These are phyloP conservation scores for Termitomyces eurrhizus DNA, from an alignment of 768 basidiomycete genomes.

Conservation along the genomic window DNA sequence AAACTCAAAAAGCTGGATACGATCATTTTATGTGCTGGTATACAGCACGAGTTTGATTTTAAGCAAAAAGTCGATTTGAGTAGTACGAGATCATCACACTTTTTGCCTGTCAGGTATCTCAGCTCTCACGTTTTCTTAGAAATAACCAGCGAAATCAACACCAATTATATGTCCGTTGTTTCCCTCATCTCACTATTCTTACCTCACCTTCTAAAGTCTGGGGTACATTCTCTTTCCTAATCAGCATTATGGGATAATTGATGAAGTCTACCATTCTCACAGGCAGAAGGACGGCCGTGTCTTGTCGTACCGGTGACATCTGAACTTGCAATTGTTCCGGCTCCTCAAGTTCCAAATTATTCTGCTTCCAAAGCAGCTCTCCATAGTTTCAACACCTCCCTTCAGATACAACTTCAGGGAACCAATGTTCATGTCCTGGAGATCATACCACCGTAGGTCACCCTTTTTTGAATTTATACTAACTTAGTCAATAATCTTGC, in stretches of 20 bases:
- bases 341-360: constrained; percentile 42
- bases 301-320: constrained; percentile 52
- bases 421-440: constrained; percentile 54
- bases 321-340: constrained; percentile 44
- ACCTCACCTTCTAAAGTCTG: constrained; percentile 53
- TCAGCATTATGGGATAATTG: background rate
- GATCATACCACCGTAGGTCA: constrained; percentile 53
- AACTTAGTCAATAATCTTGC: background rate
- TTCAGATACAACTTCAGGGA: constrained; percentile 41
- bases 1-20: constrained; percentile 44
- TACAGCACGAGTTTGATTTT: constrained; percentile 49
- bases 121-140: constrained; percentile 24
- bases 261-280: background rate
- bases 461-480: background rate
- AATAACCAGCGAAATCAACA: constrained; percentile 42
- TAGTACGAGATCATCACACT: constrained; percentile 23
- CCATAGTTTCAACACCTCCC: constrained; percentile 45
- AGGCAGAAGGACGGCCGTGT: constrained; percentile 43
- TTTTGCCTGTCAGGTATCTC: background rate
- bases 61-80: constrained; percentile 37
- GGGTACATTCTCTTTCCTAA: constrained; percentile 29
- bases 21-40: constrained; percentile 48
- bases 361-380: constrained; percentile 57
- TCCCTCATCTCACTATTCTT: constrained; percentile 44
- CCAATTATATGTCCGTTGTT: constrained; percentile 53